Percentiles rank a stretch among this genome's conserved stretches.
phyloP scores from a whole-genome alignment of 441 rosid genomes.

The Aleurites moluccanus region DNA sequence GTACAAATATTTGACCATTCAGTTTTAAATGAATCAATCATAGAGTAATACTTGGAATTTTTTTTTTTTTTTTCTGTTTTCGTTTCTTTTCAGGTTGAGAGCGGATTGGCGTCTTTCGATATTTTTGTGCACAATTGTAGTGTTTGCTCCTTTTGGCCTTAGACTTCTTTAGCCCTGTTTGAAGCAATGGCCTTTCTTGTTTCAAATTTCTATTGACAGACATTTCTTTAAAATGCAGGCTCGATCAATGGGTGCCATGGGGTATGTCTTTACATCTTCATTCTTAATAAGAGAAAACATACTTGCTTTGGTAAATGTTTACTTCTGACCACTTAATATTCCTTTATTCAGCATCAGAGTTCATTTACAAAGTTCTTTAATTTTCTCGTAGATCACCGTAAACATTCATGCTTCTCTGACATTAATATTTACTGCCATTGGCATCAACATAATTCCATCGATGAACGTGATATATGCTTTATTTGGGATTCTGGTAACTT shows the following conservation, averaged over 20 bases:
- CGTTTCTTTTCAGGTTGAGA: slow-evolving; percentile 50
- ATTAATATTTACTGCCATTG: slow-evolving; percentile 62
- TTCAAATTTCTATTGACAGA: slow-evolving; percentile 20
- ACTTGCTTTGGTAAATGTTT: slow-evolving; percentile 65
- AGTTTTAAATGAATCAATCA: slow-evolving; percentile 12
- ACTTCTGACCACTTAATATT: slow-evolving; percentile 10
- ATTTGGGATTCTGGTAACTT: slow-evolving; percentile 69
- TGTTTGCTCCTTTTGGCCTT: slow-evolving; percentile 31
- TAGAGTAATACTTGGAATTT: neutral
- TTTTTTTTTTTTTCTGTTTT: slow-evolving; percentile 8
- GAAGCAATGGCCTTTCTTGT: slow-evolving; percentile 18
- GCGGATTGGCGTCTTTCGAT: slow-evolving; percentile 73
- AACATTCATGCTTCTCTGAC: slow-evolving; percentile 85
- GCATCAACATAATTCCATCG: slow-evolving; percentile 71
- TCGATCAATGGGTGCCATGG: slow-evolving; percentile 70
- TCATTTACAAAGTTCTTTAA: slow-evolving; percentile 20
- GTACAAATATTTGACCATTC: slow-evolving; percentile 11
- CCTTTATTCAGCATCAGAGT: neutral
- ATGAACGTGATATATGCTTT: slow-evolving; percentile 69
- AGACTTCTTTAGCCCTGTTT: slow-evolving; percentile 21
- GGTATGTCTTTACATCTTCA: slow-evolving; percentile 77
- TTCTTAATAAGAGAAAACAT: slow-evolving; percentile 93
- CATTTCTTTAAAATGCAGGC: slow-evolving; percentile 50
- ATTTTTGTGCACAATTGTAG: slow-evolving; percentile 70
- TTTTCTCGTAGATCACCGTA: slow-evolving; percentile 69